Percentiles rank a stretch among this genome's conserved stretches.
phyloP scores from a whole-genome alignment of 257 asterid genomes.

The Ligustrum vulgare region DNA sequence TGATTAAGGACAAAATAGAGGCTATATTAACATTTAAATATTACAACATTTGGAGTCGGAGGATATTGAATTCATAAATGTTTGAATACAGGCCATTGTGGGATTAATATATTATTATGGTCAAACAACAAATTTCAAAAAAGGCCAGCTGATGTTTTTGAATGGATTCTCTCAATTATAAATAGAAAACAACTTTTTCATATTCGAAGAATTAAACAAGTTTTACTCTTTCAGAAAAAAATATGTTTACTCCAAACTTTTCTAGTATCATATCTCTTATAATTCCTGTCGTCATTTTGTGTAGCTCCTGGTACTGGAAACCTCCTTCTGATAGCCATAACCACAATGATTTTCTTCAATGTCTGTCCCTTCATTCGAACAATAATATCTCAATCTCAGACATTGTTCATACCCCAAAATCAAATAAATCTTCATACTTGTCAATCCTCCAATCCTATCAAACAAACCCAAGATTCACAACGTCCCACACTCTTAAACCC shows the following conservation, averaged over 20 bases:
- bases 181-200: too few species aligned
- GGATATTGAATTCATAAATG: too few species aligned
- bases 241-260: not conserved
- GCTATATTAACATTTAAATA: too few species aligned
- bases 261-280: not conserved
- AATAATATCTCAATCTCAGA: not conserved
- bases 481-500: conserved; percentile 13
- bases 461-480: conserved; percentile 16
- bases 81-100: too few species aligned
- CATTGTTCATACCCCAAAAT: conserved; percentile 6
- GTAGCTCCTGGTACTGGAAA: conserved; percentile 5
- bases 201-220: too few species aligned
- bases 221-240: too few species aligned
- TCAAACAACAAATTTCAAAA: too few species aligned
- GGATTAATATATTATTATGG: too few species aligned
- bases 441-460: conserved; percentile 7
- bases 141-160: too few species aligned
- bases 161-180: too few species aligned
- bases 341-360: conserved; percentile 13
- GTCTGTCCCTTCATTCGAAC: conserved; percentile 6
- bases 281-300: conserved; percentile 8
- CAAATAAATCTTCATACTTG: conserved; percentile 20
- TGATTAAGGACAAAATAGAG: too few species aligned
- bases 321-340: conserved; percentile 12
- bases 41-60: too few species aligned